Base-by-base conservation (phyloP, 257 asterid genomes). In the Solanum ahanhuiri region DNA sequence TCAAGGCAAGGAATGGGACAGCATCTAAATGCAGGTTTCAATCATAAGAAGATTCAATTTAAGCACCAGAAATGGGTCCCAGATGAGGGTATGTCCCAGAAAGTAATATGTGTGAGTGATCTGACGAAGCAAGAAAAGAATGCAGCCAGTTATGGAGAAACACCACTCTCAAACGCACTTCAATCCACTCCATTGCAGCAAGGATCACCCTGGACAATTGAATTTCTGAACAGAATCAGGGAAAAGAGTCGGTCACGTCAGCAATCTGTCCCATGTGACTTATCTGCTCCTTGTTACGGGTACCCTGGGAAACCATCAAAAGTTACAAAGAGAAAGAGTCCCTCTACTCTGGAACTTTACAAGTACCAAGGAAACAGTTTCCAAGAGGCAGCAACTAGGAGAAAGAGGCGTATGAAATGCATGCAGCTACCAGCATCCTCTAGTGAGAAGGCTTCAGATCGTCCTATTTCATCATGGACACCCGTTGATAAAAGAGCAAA, bases 121-220 rank as follows among this genome's bases (percentile, higher is more conserved):
- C 86, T 48, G 88, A 58, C 87, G 57, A 73, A 85, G 90, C 91
- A 90, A 72, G 92, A 90, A 81, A 89, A 90, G 48, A 87, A 88
- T 43, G 64, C 84, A 57, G 83, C 30, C 82, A 85, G 85, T 87
- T 90, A 83, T 86, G 93, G 91, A 79, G 92, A 90, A 86, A 94
- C 97, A 51, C 93, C 95, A 69, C 95, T 94, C 60, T 91, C 93
- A 87, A 92, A 93, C 71, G 97, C 98, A 86, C 92, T 94, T 77
- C 93, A 89, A 86, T 90, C 97, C 86, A 86, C 92, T 87, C 92
- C 88, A 86, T 87, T 79, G 57, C 93, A 87, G 85, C 86, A 90
- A 87, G 96, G 93, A 90, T 94, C 98, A 22, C 98, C 98, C 64
- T 97, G 98, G 98, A 94, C 96, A 25, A 88, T 92, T 71, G 98